A percentile compares a stretch with the other conserved stretches of the same genome.
phyloP scores from a whole-genome alignment of 169 alveolate species.

The Cardiosporidium cionae region DNA sequence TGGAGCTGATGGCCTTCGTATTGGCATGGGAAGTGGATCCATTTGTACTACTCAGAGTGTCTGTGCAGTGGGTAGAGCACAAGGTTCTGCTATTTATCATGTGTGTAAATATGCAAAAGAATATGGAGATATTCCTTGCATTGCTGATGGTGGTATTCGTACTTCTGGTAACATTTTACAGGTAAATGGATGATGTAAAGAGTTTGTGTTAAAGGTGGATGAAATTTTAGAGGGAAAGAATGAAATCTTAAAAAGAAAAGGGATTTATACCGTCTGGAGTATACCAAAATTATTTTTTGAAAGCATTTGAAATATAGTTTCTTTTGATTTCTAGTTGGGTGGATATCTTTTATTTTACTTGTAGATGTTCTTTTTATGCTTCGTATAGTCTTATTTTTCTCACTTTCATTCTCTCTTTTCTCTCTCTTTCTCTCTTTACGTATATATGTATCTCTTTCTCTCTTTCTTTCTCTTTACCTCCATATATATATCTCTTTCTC shows the following conservation, averaged over 20 bases:
- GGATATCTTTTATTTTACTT: too few species aligned
- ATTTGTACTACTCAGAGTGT: slow-evolving; percentile 85
- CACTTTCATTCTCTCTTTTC: not conserved
- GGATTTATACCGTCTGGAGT: too few species aligned
- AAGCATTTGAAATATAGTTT: not conserved
- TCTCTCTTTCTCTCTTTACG: not conserved
- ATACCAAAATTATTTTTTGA: not conserved
- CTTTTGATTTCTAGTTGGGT: too few species aligned
- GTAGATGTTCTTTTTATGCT: too few species aligned
- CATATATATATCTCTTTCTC: too few species aligned
- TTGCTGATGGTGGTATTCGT: slow-evolving; percentile 91
- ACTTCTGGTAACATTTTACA: slow-evolving; percentile 85
- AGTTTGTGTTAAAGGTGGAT: too few species aligned
- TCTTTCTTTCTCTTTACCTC: too few species aligned
- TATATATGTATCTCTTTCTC: too few species aligned
- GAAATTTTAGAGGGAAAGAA: too few species aligned
- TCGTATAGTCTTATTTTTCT: too few species aligned
- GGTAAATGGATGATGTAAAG: too few species aligned
- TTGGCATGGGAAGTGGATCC: slow-evolving; percentile 91
- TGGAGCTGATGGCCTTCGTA: slow-evolving; percentile 46
- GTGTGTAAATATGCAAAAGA: slow-evolving; percentile 73
- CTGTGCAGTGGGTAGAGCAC: slow-evolving; percentile 82
- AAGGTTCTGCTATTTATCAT: slow-evolving; percentile 83
- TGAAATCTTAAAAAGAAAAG: too few species aligned
- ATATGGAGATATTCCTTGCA: slow-evolving; percentile 62